A percentile compares a stretch with the other conserved stretches of the same genome.
Evolutionary conservation across 345 rosid species (phyloP).

Genomic region (Dipteronia sinensis): DNA sequence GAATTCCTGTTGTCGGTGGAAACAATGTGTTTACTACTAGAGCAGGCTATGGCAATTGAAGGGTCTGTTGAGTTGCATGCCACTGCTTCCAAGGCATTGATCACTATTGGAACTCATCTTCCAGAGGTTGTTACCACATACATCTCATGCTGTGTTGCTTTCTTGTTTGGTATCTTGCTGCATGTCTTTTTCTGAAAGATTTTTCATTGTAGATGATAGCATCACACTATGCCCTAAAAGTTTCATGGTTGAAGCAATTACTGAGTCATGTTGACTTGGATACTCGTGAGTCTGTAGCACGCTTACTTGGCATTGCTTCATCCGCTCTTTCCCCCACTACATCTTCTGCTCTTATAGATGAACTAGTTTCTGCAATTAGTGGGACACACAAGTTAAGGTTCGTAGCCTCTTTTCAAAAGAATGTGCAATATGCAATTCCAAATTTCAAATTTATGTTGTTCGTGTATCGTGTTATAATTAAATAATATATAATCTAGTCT

Average conservation of each 20-base stretch:
- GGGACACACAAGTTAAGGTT: conserved; percentile 66
- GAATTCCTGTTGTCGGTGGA: conserved; percentile 66
- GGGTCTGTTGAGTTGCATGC: conserved; percentile 89
- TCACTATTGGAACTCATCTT: conserved; percentile 73
- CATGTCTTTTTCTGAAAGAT: conserved; percentile 16
- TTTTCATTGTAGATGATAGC: conserved; percentile 58
- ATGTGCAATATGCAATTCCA: background rate
- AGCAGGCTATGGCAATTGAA: conserved; percentile 85
- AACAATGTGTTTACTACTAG: conserved; percentile 72
- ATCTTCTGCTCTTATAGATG: conserved; percentile 58
- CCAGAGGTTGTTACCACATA: conserved; percentile 59
- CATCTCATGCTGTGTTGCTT: conserved; percentile 14
- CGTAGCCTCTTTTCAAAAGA: conserved; percentile 14
- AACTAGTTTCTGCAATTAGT: conserved; percentile 55
- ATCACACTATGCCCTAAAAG: conserved; percentile 57
- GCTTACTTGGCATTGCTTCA: conserved; percentile 89
- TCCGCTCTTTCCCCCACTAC: conserved; percentile 63
- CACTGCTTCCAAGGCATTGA: conserved; percentile 72
- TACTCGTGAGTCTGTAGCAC: conserved; percentile 90
- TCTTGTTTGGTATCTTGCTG: conserved; percentile 11
- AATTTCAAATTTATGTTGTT: background rate
- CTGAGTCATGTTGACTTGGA: conserved; percentile 75
- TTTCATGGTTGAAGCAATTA: conserved; percentile 84
- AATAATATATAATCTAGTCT: conserved; percentile 17
- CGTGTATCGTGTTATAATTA: background rate